Evolutionary conservation across 2,329 filamentous ascomycete genomes (phyloP), one percentile per base, ranked within the genome.

Genomic region (Alternaria sp.): DNA sequence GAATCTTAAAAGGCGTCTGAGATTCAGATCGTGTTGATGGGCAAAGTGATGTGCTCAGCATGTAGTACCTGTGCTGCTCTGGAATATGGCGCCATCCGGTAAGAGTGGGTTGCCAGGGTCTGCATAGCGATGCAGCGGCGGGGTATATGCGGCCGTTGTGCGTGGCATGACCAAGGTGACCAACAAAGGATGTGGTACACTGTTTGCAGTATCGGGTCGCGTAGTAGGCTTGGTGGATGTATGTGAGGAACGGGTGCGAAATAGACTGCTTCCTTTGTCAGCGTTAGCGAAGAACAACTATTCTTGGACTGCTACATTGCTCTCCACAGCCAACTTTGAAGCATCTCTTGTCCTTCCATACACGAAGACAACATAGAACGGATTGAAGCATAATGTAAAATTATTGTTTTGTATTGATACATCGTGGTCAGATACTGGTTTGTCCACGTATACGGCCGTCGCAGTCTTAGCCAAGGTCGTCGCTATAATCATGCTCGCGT

Each of bases 391-490:
- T 23, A 2, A 13, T 25, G 6, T 30, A 8, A 9, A n/a, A 23
- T 51, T 43, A 54, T 44, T 44, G 0, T 11, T 46, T 46, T 25
- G 19, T 40, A 36, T 47, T 46, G 25, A 30, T 54, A 32, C 49
- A 54, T 36, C 12, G 19, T 32, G 9, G 25, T 46, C 25, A 54
- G 12, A 21, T 13, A 40, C 15, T 17, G n/a, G 59, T 51, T 58
- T 62, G 47, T 63, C 64, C 54, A 61, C 21, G 26, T 52, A 43
- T 26, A 45, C 40, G 28, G 21, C 51, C 23, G 51, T 63, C 8
- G 19, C 32, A 30, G 10, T 45, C 40, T 56, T 12, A 12, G 36
- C 40, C 40, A 44, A 46, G 15, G 54, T 44, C 25, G 7, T 46
- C 54, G 9, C n/a, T 45, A 26, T 43, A 5, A 12, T 45, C 23